Base-by-base conservation (phyloP, 139 green algal species). In the Chlamydomonas eustigma region DNA sequence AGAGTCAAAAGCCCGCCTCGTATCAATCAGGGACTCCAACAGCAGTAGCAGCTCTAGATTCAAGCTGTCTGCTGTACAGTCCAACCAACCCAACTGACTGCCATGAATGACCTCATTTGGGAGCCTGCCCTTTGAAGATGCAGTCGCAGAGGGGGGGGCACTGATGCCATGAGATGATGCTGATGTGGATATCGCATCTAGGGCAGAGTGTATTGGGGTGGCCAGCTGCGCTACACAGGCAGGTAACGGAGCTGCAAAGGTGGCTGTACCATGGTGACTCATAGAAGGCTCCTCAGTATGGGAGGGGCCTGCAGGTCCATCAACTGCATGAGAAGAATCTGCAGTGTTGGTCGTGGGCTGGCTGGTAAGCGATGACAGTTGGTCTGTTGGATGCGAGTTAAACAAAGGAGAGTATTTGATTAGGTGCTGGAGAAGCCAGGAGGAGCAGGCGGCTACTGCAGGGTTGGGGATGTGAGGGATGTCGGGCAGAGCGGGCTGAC, bases 41-140 rank as follows among this genome's bases (percentile, higher is more conserved):
- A 69, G 58, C 58, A 69, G 58, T 30, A 69, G 58, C 58, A 69
- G 58, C 58, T 69, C 58, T 5, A 69, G 6, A 33, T 5, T 5
- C 58, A 18, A 30, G 58, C 12, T 18, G 6, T 5, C 58, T 5
- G 18, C 58, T 30, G 28, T 30, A 69, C 58, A 31, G 25, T 69
- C 58, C 18, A 6, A 5, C 58, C 58, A 18, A 6, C 58, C 5
- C 58, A 69, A 30, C 58, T 18, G 18, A 5, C 18, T n/a, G 28
- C 28, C 58, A n/a, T n/a, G 28, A 18, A 6, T 5, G 33, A 30
- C 58, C 58, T 31, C 6, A 12, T 58, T 22, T 58, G 12, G 33
- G 6, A 30, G 12, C 58, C 5, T 69, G 28, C 58, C 18, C 58
- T 18, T 30, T 30, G 5, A 30, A 5, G 5, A 18, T 30, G 58